Evolutionary conservation across 1,139 yeast species (phyloP).

Genomic region (Saccharomycopsis phalli): DNA sequence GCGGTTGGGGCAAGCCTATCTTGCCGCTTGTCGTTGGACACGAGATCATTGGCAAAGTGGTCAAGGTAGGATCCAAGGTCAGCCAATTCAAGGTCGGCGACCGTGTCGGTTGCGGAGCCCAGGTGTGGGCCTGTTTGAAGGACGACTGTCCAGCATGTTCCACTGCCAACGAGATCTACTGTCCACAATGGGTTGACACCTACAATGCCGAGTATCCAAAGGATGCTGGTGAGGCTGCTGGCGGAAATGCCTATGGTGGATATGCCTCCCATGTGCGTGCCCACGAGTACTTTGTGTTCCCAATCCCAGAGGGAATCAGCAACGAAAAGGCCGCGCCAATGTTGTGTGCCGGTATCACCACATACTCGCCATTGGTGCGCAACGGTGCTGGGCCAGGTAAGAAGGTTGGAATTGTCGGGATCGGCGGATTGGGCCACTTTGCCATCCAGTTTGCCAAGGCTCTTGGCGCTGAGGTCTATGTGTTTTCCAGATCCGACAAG

Average conservation of each 20-base stretch:
- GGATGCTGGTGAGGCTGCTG: conserved; percentile 23
- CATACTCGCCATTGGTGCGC: conserved; percentile 31
- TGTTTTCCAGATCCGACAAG: conserved; percentile 30
- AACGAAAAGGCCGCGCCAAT: conserved; percentile 30
- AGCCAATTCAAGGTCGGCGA: conserved; percentile 28
- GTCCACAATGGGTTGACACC: conserved; percentile 27
- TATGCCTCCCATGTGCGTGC: conserved; percentile 30
- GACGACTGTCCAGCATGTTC: conserved; percentile 25
- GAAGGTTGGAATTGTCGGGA: conserved; percentile 32
- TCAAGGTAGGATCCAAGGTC: conserved; percentile 27
- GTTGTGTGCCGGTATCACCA: conserved; percentile 34
- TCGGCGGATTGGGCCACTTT: conserved; percentile 38
- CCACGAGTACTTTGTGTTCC: conserved; percentile 29
- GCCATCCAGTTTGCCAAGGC: conserved; percentile 34
- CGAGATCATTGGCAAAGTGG: conserved; percentile 36
- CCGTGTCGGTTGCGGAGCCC: conserved; percentile 33
- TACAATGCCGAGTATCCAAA: conserved; percentile 26
- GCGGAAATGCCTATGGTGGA: conserved; percentile 30
- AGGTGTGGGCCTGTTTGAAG: conserved; percentile 27
- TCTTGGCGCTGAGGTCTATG: conserved; percentile 32
- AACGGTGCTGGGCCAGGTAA: conserved; percentile 28
- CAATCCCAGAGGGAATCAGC: conserved; percentile 28
- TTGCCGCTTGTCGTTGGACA: conserved; percentile 36
- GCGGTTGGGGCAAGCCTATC: conserved; percentile 33
- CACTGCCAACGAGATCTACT: conserved; percentile 28